phyloP scores from a whole-genome alignment of 2,329 filamentous ascomycete genomes.

The Trichoderma sp. region DNA sequence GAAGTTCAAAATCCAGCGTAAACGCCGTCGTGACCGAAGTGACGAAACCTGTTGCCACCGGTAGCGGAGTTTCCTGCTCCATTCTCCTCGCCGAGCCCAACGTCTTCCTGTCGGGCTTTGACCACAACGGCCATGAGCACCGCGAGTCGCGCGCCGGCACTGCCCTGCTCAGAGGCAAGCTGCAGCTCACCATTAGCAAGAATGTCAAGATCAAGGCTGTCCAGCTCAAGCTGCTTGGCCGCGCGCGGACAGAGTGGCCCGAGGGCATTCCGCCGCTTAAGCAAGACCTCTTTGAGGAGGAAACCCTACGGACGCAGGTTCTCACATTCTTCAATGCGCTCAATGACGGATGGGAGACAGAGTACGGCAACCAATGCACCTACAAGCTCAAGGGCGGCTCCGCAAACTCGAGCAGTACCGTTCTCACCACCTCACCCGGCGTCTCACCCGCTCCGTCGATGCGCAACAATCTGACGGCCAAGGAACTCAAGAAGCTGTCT shows the following conservation, averaged over 20 bases:
- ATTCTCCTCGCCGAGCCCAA: slow-evolving; percentile 79
- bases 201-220: slow-evolving; percentile 91
- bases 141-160: slow-evolving; percentile 66
- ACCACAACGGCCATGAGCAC: slow-evolving; percentile 63
- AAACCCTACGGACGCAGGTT: slow-evolving; percentile 83
- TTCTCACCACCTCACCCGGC: slow-evolving; percentile 35
- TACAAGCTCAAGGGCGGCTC: slow-evolving; percentile 50
- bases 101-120: slow-evolving; percentile 77
- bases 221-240: slow-evolving; percentile 81
- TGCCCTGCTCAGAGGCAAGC: slow-evolving; percentile 80
- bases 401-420: slow-evolving; percentile 43
- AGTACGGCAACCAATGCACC: slow-evolving; percentile 65
- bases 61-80: slow-evolving; percentile 73
- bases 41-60: slow-evolving; percentile 75
- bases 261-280: slow-evolving; percentile 92
- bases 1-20: slow-evolving; percentile 52
- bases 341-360: slow-evolving; percentile 61
- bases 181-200: slow-evolving; percentile 82
- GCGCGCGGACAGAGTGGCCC: slow-evolving; percentile 90
- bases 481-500: slow-evolving; percentile 68
- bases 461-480: slow-evolving; percentile 42
- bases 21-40: slow-evolving; percentile 57
- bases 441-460: slow-evolving; percentile 32
- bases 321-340: slow-evolving; percentile 89
- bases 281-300: slow-evolving; percentile 78